phyloP scores from a whole-genome alignment of 2,329 filamentous ascomycete species.

The Tolypocladium album region DNA sequence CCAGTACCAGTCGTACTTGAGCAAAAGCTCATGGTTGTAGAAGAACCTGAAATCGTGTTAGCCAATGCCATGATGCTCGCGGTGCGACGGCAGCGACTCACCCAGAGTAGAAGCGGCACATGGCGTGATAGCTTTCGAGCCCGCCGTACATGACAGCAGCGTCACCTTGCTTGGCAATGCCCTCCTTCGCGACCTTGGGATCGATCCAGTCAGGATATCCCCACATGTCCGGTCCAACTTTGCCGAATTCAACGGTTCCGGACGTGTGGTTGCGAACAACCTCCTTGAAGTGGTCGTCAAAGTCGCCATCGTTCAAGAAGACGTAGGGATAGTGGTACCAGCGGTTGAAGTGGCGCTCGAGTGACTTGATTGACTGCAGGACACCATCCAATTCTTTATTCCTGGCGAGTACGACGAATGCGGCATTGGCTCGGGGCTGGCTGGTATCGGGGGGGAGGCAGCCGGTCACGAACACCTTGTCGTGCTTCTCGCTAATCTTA shows the following conservation, averaged over 20 bases:
- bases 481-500: constrained; percentile 93
- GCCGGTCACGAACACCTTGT: constrained; percentile 90
- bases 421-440: constrained; percentile 78
- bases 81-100: constrained; percentile 29
- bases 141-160: constrained; percentile 98
- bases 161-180: constrained; percentile 93
- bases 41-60: constrained; percentile 55
- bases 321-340: constrained; percentile 99
- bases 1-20: constrained; percentile 99
- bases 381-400: constrained; percentile 97
- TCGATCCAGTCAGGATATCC: constrained; percentile 96
- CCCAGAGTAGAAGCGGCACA: constrained; percentile 99
- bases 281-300: constrained; percentile 89
- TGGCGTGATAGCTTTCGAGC: constrained; percentile 96
- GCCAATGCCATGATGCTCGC: constrained; percentile 1
- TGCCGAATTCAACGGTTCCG: constrained; percentile 79
- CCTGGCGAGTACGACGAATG: constrained; percentile 87
- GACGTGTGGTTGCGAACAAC: constrained; percentile 86
- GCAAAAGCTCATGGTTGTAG: constrained; percentile 88
- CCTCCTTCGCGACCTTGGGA: constrained; percentile 84
- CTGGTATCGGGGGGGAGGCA: constrained; percentile 74
- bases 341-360: constrained; percentile 96
- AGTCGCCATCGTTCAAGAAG: constrained; percentile 94
- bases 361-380: constrained; percentile 92
- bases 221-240: constrained; percentile 86